These are phyloP conservation scores for Coemansia sp. DNA, from an alignment of 192 early-diverging fungal genomes.

Conservation along the genomic window DNA sequence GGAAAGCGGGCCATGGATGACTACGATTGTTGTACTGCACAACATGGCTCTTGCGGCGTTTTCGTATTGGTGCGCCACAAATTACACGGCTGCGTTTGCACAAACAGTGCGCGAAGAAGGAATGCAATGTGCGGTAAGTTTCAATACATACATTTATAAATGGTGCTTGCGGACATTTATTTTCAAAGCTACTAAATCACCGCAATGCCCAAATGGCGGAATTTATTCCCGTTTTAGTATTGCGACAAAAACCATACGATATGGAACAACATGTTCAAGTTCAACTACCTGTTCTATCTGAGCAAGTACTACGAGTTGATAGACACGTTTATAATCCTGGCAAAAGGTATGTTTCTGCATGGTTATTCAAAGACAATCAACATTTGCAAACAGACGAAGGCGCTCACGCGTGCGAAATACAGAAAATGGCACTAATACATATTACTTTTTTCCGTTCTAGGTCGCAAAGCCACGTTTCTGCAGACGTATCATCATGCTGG, in stretches of 20 bases:
- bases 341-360: constrained; percentile 58
- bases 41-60: constrained; percentile 73
- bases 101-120: constrained; percentile 61
- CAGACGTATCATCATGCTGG: constrained; percentile 91
- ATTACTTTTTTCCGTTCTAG: constrained; percentile 25
- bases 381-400: background rate
- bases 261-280: constrained; percentile 79
- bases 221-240: constrained; percentile 25
- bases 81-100: constrained; percentile 63
- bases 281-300: constrained; percentile 86
- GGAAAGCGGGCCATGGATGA: constrained; percentile 65
- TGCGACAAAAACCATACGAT: constrained; percentile 70
- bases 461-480: constrained; percentile 71
- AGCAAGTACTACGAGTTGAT: constrained; percentile 89
- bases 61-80: constrained; percentile 74
- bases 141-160: background rate
- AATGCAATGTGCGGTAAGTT: constrained; percentile 65
- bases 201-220: background rate
- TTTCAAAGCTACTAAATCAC: background rate
- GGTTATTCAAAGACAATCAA: background rate
- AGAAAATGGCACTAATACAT: background rate
- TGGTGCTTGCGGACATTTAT: background rate
- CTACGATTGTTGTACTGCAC: constrained; percentile 77
- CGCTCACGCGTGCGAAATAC: too few relatives aligned
- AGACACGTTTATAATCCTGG: constrained; percentile 83